These are phyloP conservation scores for Zoysia matrella DNA, from an alignment of 202 grass and related monocot genomes.

Conservation along the genomic window DNA sequence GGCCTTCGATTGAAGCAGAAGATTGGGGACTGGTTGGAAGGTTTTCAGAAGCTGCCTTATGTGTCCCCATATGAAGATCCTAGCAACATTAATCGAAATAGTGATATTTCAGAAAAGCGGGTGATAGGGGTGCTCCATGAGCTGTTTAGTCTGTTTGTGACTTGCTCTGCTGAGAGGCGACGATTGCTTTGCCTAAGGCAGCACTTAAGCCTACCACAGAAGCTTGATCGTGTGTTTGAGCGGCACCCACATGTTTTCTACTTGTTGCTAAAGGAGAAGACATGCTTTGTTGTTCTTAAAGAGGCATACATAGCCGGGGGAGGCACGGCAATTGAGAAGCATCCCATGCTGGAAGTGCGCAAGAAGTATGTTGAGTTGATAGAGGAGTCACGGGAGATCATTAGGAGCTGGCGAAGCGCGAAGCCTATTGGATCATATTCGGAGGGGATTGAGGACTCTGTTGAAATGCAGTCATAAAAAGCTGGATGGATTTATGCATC, in stretches of 20 bases:
- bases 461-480: conserved; percentile 19
- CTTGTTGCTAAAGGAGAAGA: conserved; percentile 78
- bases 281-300: conserved; percentile 87
- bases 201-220: conserved; percentile 70
- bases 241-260: conserved; percentile 77
- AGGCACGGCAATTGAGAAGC: conserved; percentile 47
- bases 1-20: conserved; percentile 77
- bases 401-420: conserved; percentile 46
- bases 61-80: conserved; percentile 66
- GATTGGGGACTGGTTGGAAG: conserved; percentile 66
- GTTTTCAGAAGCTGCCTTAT: conserved; percentile 66
- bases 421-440: conserved; percentile 29
- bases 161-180: conserved; percentile 70
- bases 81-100: not conserved
- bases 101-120: conserved; percentile 66
- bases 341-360: conserved; percentile 68
- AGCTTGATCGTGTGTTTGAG: conserved; percentile 71
- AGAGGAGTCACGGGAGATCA: conserved; percentile 57
- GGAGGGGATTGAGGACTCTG: conserved; percentile 14
- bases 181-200: conserved; percentile 63
- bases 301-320: conserved; percentile 71
- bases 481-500: not conserved
- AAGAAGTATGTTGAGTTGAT: conserved; percentile 74
- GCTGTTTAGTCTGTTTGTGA: conserved; percentile 69
- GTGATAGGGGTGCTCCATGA: conserved; percentile 74